These are phyloP conservation scores for Eucalyptus pauciflora DNA, from an alignment of 345 rosid genomes.

Conservation along the genomic window DNA sequence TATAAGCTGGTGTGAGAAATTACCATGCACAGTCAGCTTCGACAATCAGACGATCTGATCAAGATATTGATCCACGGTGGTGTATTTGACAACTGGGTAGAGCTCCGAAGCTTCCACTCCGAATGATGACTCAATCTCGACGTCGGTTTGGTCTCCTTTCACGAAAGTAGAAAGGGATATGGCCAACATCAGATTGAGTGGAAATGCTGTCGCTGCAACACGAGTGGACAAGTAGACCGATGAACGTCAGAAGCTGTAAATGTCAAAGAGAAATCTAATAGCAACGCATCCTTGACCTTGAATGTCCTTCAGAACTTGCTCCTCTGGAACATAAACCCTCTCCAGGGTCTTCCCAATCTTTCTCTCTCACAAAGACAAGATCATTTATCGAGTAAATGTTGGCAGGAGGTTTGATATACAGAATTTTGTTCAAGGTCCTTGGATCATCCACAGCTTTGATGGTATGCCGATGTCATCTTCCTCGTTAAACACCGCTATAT, in stretches of 20 bases:
- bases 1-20: neutral
- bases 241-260: neutral
- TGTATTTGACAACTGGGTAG: neutral
- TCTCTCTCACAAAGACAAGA: neutral
- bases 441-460: constrained; percentile 2
- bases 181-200: neutral
- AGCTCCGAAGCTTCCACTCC: neutral
- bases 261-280: neutral
- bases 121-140: neutral
- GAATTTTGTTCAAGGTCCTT: neutral
- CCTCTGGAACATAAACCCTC: neutral
- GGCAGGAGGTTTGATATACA: neutral
- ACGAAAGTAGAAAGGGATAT: neutral
- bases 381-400: neutral
- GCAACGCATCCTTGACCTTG: neutral
- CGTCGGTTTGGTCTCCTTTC: neutral
- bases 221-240: neutral
- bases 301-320: neutral
- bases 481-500: neutral
- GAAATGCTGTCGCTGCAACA: neutral
- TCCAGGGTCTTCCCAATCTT: constrained; percentile 1
- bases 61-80: neutral
- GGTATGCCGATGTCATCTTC: neutral
- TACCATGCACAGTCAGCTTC: neutral
- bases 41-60: neutral